phyloP scores from a whole-genome alignment of 129 eudicot genomes.

The Cynara cardunculus region DNA sequence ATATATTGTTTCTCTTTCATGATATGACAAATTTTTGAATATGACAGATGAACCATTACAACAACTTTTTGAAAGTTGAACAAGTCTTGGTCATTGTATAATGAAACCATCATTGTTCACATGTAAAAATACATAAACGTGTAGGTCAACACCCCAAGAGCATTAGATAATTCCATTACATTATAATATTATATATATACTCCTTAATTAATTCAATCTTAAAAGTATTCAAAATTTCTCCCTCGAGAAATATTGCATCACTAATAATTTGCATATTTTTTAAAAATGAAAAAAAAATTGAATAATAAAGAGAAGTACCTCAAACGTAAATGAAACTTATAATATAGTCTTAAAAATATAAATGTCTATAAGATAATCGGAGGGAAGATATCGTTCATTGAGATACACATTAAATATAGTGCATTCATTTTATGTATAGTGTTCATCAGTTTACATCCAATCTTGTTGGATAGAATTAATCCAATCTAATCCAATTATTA shows the following conservation, averaged over 20 bases:
- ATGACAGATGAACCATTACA: background rate
- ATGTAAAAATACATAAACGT: background rate
- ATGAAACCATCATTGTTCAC: background rate
- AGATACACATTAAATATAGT: too few relatives aligned
- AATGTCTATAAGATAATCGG: too few relatives aligned
- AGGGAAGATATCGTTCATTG: background rate
- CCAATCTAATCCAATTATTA: background rate
- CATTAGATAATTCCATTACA: background rate
- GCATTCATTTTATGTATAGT: too few relatives aligned
- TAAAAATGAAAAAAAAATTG: too few relatives aligned
- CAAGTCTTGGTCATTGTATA: background rate
- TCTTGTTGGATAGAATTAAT: background rate
- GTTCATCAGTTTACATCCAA: background rate
- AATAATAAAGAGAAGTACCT: background rate
- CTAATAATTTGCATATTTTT: too few relatives aligned
- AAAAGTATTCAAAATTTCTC: background rate
- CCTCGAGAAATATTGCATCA: too few relatives aligned
- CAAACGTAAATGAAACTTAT: too few relatives aligned
- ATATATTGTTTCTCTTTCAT: background rate
- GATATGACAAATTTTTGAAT: background rate
- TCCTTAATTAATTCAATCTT: background rate
- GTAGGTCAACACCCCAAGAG: background rate
- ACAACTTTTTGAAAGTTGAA: background rate
- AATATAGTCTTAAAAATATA: too few relatives aligned
- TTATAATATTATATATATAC: background rate